Base-by-base conservation (phyloP, 2,329 filamentous ascomycete genomes). In the Botrytis aclada region DNA sequence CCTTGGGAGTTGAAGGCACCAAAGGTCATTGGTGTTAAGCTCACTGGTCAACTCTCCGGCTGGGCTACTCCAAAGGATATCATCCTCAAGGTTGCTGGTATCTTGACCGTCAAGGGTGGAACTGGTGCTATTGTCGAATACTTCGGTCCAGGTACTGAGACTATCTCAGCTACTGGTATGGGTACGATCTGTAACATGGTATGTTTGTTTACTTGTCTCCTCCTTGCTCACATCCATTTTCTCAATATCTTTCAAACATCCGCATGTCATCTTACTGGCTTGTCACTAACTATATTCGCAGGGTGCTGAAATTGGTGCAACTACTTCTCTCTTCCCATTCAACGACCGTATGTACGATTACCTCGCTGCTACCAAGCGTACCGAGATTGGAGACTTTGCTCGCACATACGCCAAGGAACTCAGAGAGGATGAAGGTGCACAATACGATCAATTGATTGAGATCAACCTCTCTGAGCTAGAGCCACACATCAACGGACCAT, bases 1-100 rank as follows among this genome's bases (percentile, higher is more conserved):
- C 95, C 95, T 74, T 98, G 96, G 96, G 96, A 99, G 84, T 86
- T 99, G 80, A 98, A 98, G 89, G 95, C 96, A 74, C 96, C 96
- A 76, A 98, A 98, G 86, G 87, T 97, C 75, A 97, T 98, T 82
- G 96, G 96, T 89, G 92, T 99, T 72, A 97, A 93, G 86, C 91
- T 99, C 74, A 98, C 95, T 78, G 96, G 96, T 78, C 80, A 93
- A 83, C 81, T 99, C 81, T 93, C 88, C 80, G 95, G 95, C 84
- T 99, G 96, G 96, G 93, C 94, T 78, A 84, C 95, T 72, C 93
- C 96, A 72, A 98, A 99, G 88, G 94, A 98, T 82, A 94, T 99
- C 77, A 99, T 99, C 80, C 89, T 98, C 73, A 97, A 98, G 90
- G 92, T 98, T 77, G 96, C 96, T 78, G 96, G 95, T 81, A 97